Evolutionary conservation across 225 moss, liverwort and hornwort species (phyloP).

Genomic region (Pleurozium schreberi): DNA sequence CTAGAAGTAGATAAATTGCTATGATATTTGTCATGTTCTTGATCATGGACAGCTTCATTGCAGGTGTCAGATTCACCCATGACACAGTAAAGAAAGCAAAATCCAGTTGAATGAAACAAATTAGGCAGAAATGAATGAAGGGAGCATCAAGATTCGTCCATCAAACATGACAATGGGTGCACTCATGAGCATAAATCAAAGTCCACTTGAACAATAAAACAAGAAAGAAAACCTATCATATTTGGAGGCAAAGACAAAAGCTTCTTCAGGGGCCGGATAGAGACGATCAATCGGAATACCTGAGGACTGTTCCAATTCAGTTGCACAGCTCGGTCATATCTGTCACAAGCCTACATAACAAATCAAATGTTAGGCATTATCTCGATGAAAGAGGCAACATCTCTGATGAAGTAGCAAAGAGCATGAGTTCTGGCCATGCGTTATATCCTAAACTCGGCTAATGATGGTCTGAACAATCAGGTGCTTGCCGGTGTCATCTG

Average conservation of each 20-base stretch:
- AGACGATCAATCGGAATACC: constrained; percentile 24
- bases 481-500: not conserved
- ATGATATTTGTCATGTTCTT: not conserved
- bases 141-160: not conserved
- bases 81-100: not conserved
- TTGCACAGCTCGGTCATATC: constrained; percentile 93
- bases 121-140: not conserved
- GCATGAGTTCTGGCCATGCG: not conserved
- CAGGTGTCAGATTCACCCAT: not conserved
- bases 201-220: not conserved
- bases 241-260: not conserved
- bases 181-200: not conserved
- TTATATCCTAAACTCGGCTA: not conserved
- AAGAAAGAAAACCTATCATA: not conserved
- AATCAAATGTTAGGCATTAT: not conserved
- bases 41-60: not conserved
- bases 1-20: not conserved
- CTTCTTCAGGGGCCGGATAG: not conserved
- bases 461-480: not conserved
- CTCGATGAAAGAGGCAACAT: not conserved
- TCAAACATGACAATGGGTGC: not conserved
- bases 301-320: constrained; percentile 99
- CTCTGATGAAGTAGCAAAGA: not conserved
- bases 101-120: not conserved
- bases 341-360: constrained; percentile 77